Evolutionary conservation across 2,329 filamentous ascomycete species (phyloP), one percentile per base, ranked within the genome.

Genomic region (Xylaria sp.): DNA sequence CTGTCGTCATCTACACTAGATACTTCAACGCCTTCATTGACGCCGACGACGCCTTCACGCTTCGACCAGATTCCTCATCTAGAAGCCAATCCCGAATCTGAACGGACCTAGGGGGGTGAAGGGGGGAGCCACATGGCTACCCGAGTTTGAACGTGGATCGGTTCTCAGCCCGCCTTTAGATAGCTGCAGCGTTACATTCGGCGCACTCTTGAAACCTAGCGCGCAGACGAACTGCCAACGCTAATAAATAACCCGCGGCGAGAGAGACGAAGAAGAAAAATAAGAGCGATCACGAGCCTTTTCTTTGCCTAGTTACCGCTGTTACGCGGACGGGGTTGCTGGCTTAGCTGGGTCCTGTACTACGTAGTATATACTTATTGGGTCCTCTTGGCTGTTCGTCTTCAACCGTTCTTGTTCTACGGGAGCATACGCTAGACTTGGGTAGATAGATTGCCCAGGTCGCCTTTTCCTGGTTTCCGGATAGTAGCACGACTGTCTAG

Each of bases 121-220:
- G 21, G 64, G 65, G 65, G 40, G 47, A 18, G 59, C 69, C 69
- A 70, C 69, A 70, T 70, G 69, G 69, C 69, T 66, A 68, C 32
- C 69, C 69, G 61, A 63, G 48, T 61, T 68, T 61, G 60, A 60
- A 37, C 61, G 65, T 57, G 69, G 66, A 57, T 69, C 64, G 48
- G 66, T 63, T 61, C 58, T 65, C 55, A 44, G 40, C 44, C 61
- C 32, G 35, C 21, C 29, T 37, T 68, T 60, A 66, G 64, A 68
- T 68, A 54, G 60, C 37, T 64, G 65, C 57, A 65, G 57, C 65
- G 69, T 70, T 61, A 61, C 69, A 70, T 70, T 68, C 62, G 66
- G 69, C 65, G 65, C 66, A 50, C 27, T 63, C 59, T 58, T 69
- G 69, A 68, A 70, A 70, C 62, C 25, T 40, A 65, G 55, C 55